Evolutionary conservation across 345 rosid genomes (phyloP), one percentile per base, ranked within the genome.

Genomic region (Anastatica hierochuntica): DNA sequence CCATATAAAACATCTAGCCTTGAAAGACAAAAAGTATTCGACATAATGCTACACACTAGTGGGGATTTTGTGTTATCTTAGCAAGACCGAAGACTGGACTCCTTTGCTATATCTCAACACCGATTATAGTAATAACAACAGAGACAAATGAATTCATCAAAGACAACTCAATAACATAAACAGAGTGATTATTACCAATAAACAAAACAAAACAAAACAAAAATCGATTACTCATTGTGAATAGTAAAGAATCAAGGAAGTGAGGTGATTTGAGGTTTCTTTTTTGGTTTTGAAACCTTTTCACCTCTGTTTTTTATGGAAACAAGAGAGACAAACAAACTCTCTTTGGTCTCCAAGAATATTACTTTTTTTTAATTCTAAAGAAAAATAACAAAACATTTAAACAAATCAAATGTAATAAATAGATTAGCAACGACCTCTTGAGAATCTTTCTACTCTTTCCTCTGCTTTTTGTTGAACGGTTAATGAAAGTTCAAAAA

Each of bases 381-480:
- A 43, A 18, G 52, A 14, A 64, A 55, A 50, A 29, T 6, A 42
- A 64, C 31, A 29, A 55, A 63, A 40, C 58, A 49, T 57, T 49
- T 4, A 65, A 65, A 21, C n/a, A 48, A 64, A 63, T 44, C 27
- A 35, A 57, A 34, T 57, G 70, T 42, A 56, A 65, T 57, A 43
- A 56, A 65, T 57, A 43, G 53, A 65, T 56, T 65, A 58, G 64
- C 54, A 43, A 58, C 24, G 35, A 58, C 64, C 59, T 59, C 41
- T 60, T 19, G n/a, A 11, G 64, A 14, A 24, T 33, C 49, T 40
- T 36, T 12, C 6, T n/a, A 39, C 41, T 38, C 59, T 55, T 9
- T 56, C n/a, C 21, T 43, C 49, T 47, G 62, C 29, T 40, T 56
- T 30, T 48, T 54, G 52, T 14, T 14, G 31, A 38, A 44, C 30